Conservation (phyloP, 306 rosid species). For the Trifolium repens region DNA sequence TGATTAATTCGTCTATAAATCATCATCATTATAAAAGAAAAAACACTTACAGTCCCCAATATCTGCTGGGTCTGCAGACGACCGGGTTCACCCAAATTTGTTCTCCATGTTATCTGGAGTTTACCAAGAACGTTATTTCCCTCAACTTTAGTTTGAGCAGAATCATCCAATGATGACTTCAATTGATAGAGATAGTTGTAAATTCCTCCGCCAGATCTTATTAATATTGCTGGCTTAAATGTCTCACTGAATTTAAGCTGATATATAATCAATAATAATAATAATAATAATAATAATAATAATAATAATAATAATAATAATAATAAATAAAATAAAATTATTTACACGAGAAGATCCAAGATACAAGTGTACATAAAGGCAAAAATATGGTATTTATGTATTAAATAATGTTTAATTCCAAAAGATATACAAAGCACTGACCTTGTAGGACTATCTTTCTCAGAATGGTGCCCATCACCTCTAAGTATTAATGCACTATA, state of each 20-base stretch:
- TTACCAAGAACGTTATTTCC: slow-evolving; percentile 97
- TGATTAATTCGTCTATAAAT: slow-evolving; percentile 21
- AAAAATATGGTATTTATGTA: slow-evolving; percentile 11
- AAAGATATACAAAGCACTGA: slow-evolving; percentile 43
- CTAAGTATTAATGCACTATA: slow-evolving; percentile 79
- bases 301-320: neutral
- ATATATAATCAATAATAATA: slow-evolving; percentile 34
- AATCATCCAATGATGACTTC: slow-evolving; percentile 58
- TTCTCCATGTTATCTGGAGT: slow-evolving; percentile 97
- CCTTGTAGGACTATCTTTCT: slow-evolving; percentile 59
- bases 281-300: slow-evolving; percentile 33
- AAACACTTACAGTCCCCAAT: slow-evolving; percentile 87
- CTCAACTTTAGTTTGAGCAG: slow-evolving; percentile 71
- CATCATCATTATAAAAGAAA: slow-evolving; percentile 29
- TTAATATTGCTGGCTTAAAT: slow-evolving; percentile 71
- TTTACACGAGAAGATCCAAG: slow-evolving; percentile 2
- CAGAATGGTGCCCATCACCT: slow-evolving; percentile 66
- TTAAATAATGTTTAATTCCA: slow-evolving; percentile 27
- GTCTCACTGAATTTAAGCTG: slow-evolving; percentile 60
- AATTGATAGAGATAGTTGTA: slow-evolving; percentile 91
- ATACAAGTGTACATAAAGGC: slow-evolving; percentile 22
- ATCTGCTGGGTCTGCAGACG: slow-evolving; percentile 96
- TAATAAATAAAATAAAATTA: slow-evolving; percentile 23
- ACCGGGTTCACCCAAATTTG: slow-evolving; percentile 98
- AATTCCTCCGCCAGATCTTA: slow-evolving; percentile 93